phyloP scores from a whole-genome alignment of 2,329 filamentous ascomycete genomes.

The Raffaelea ambrosiae region DNA sequence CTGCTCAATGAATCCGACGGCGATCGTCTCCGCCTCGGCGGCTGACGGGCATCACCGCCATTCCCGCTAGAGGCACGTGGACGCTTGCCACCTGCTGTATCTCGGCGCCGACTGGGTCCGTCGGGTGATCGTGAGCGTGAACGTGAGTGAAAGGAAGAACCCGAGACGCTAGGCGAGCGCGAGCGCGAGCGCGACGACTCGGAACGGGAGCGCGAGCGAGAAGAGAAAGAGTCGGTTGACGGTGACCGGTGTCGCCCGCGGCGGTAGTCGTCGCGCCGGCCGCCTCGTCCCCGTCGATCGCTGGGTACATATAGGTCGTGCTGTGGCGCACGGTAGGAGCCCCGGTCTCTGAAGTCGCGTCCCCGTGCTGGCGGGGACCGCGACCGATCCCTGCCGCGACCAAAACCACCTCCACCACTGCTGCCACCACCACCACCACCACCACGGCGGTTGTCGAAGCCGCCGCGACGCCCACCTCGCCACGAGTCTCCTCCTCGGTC shows the following conservation, averaged over 20 bases:
- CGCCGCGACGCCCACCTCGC: constrained; percentile 38
- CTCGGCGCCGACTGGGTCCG: constrained; percentile 2
- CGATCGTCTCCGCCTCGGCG: constrained; percentile 21
- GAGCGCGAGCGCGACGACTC: constrained; percentile 25
- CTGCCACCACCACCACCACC: constrained; percentile 38
- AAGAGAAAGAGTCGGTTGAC: constrained; percentile 18
- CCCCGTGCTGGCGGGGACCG: constrained; percentile 39
- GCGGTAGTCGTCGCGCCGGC: constrained; percentile 31
- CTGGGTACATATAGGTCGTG: constrained; percentile 47
- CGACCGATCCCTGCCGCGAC: constrained; percentile 31
- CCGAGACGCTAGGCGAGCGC: constrained; percentile 16
- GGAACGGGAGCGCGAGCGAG: constrained; percentile 20
- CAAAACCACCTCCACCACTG: constrained; percentile 33
- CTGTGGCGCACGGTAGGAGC: constrained; percentile 23
- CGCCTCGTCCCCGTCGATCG: constrained; percentile 28
- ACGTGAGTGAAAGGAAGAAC: constrained; percentile 7
- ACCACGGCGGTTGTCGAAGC: constrained; percentile 31
- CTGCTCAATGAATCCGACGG: constrained; percentile 24
- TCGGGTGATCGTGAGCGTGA: constrained; percentile 9
- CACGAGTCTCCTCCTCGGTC: constrained; percentile 52
- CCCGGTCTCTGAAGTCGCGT: constrained; percentile 33
- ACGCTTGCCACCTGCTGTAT: not conserved
- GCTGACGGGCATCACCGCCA: not conserved
- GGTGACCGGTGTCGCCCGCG: constrained; percentile 30
- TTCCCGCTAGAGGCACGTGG: not conserved